These are phyloP conservation scores for Lithospermum erythrorhizon DNA, from an alignment of 257 asterid genomes.

Conservation along the genomic window DNA sequence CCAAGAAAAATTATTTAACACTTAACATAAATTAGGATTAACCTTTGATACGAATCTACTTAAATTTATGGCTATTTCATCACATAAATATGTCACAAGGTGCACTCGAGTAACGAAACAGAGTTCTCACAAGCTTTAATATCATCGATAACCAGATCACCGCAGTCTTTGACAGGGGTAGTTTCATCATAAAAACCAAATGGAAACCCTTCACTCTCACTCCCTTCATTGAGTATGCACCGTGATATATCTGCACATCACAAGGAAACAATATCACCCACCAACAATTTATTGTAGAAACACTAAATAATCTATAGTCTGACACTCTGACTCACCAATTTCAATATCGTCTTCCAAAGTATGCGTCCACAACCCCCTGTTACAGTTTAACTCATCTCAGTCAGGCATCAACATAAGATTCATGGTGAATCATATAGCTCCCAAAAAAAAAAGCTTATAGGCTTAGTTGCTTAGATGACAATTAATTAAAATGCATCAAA, in stretches of 20 bases:
- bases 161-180: slow-evolving; percentile 71
- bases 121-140: slow-evolving; percentile 21
- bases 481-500: too few relatives aligned
- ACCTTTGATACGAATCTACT: neutral
- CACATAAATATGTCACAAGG: too few relatives aligned
- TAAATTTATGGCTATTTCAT: too few relatives aligned
- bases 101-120: slow-evolving; percentile 1
- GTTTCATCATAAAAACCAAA: slow-evolving; percentile 34
- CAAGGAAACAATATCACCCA: neutral
- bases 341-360: neutral
- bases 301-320: neutral
- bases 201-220: slow-evolving; percentile 35
- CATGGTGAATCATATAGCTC: too few relatives aligned
- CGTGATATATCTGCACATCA: slow-evolving; percentile 33
- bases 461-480: too few relatives aligned
- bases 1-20: neutral
- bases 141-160: slow-evolving; percentile 43
- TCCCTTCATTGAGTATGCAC: slow-evolving; percentile 29
- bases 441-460: too few relatives aligned
- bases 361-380: slow-evolving; percentile 1
- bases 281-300: neutral
- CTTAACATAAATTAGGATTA: neutral
- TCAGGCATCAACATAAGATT: neutral
- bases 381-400: slow-evolving; percentile 5
- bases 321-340: neutral